Conservation (phyloP, 371 early-diverging fungal genomes). For the Rhizomucor miehei region DNA sequence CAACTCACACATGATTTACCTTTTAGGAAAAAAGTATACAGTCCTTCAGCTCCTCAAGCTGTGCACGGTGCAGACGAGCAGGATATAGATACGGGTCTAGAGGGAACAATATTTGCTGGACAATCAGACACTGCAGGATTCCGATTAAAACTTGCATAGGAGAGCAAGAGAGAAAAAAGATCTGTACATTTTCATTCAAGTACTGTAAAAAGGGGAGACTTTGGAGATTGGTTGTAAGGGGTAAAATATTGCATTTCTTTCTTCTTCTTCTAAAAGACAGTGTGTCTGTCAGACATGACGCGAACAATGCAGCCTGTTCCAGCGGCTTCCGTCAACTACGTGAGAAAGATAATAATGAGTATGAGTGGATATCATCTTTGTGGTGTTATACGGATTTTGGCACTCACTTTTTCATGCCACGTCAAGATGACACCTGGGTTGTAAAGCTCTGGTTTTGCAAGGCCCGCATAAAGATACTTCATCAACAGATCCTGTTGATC, state of each 20-base stretch:
- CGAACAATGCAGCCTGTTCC: constrained; percentile 88
- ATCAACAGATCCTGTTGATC: constrained; percentile 78
- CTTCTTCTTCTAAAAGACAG: constrained; percentile 46
- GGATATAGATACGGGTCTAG: constrained; percentile 32
- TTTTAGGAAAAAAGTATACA: constrained; percentile 40
- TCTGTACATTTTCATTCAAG: no score
- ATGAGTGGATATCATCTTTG: background rate
- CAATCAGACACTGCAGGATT: constrained; percentile 58
- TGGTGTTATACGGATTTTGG: background rate
- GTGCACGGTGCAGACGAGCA: constrained; percentile 54
- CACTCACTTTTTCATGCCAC: constrained; percentile 90
- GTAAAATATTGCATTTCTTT: no score
- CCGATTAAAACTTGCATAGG: constrained; percentile 44
- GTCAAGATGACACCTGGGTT: constrained; percentile 77
- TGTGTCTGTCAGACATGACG: constrained; percentile 83
- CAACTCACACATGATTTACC: background rate
- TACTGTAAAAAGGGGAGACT: no score
- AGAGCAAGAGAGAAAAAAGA: background rate
- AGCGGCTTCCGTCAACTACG: constrained; percentile 75
- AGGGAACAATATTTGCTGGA: constrained; percentile 50
- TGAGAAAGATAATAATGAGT: constrained; percentile 7
- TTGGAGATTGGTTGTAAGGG: no score
- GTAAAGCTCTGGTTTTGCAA: constrained; percentile 83
- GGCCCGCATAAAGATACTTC: constrained; percentile 90
- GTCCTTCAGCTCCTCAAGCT: constrained; percentile 67